Evolutionary conservation across 352 stramenopile species (phyloP).

Genomic region (Phytopythium chamaehyphon): DNA sequence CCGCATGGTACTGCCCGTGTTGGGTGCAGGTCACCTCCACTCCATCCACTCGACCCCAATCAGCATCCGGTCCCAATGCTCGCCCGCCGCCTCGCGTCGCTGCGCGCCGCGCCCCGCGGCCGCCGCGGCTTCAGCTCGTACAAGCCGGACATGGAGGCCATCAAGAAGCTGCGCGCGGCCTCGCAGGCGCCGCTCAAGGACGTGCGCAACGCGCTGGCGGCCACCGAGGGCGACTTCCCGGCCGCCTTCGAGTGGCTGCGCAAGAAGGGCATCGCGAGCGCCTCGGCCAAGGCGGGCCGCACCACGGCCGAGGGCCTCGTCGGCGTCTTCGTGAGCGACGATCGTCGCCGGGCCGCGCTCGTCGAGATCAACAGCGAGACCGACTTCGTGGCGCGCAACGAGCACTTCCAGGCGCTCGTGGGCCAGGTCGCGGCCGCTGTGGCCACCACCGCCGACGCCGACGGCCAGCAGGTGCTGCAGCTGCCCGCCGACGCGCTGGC

Average conservation of each 20-base stretch:
- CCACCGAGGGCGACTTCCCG: slow-evolving; percentile 74
- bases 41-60: neutral
- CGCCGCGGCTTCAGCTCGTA: slow-evolving; percentile 58
- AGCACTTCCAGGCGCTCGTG: slow-evolving; percentile 85
- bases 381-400: slow-evolving; percentile 93
- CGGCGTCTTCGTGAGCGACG: slow-evolving; percentile 42
- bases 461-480: slow-evolving; percentile 6
- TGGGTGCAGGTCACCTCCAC: neutral
- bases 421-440: slow-evolving; percentile 44
- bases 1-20: neutral
- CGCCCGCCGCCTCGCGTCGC: neutral
- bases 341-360: slow-evolving; percentile 48
- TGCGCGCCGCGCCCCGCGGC: neutral
- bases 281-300: slow-evolving; percentile 74
- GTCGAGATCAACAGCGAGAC: slow-evolving; percentile 95
- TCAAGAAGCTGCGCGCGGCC: slow-evolving; percentile 85
- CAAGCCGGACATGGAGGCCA: slow-evolving; percentile 79
- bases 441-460: slow-evolving; percentile 13
- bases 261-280: slow-evolving; percentile 83
- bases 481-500: slow-evolving; percentile 38
- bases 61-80: neutral
- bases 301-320: slow-evolving; percentile 77
- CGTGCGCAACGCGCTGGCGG: slow-evolving; percentile 85
- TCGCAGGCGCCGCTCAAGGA: slow-evolving; percentile 88
- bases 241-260: slow-evolving; percentile 87